Conservation (phyloP, 1,284 basidiomycete species). For the Neotropicomus parvogracilis region DNA sequence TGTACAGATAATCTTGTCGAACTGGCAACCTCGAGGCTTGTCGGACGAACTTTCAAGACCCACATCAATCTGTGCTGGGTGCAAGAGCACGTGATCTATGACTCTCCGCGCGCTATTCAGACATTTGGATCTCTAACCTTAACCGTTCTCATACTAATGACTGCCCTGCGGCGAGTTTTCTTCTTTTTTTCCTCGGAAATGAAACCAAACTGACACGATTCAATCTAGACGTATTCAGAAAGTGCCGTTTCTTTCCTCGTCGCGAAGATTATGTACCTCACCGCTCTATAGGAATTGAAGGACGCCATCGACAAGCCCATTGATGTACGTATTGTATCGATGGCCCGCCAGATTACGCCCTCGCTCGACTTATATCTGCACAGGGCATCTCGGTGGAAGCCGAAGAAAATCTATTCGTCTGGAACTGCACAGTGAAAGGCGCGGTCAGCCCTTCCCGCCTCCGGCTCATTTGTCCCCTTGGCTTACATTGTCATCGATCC, state of each 20-base stretch:
- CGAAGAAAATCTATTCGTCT: constrained; percentile 70
- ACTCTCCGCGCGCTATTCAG: background rate
- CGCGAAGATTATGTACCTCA: constrained; percentile 14
- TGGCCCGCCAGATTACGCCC: constrained; percentile 9
- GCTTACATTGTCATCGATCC: constrained; percentile 3
- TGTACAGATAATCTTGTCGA: too few species aligned
- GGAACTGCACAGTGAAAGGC: constrained; percentile 77
- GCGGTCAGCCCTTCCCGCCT: constrained; percentile 48
- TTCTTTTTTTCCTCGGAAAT: background rate
- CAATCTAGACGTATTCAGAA: constrained; percentile 62
- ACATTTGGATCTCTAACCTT: background rate
- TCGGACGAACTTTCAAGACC: too few species aligned
- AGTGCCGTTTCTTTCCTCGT: constrained; percentile 35
- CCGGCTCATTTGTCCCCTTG: constrained; percentile 3
- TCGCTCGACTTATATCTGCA: constrained; percentile 8
- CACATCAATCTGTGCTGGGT: too few species aligned
- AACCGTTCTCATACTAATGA: constrained; percentile 40
- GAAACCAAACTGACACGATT: constrained; percentile 10
- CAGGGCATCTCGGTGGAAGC: constrained; percentile 63
- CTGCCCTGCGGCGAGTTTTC: constrained; percentile 51
- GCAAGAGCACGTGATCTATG: constrained; percentile 15
- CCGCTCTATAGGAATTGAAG: constrained; percentile 51
- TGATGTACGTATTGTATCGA: constrained; percentile 41
- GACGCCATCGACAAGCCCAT: constrained; percentile 60
- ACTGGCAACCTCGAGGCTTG: too few species aligned